phyloP scores from a whole-genome alignment of 768 basidiomycete species.

The Paxillus involutus region DNA sequence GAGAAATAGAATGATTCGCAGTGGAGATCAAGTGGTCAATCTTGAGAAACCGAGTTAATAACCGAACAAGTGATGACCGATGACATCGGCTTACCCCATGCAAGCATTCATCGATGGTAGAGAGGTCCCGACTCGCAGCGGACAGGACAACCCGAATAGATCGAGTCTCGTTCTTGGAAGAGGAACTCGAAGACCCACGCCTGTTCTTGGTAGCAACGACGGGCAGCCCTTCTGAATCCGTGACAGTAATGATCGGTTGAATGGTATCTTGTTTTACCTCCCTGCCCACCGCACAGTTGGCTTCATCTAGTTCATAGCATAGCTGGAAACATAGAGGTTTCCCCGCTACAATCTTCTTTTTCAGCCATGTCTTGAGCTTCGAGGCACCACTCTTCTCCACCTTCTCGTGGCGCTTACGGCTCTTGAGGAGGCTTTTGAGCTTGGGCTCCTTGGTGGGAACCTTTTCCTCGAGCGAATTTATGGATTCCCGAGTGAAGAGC shows the following conservation, averaged over 20 bases:
- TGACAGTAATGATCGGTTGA: slow-evolving; percentile 19
- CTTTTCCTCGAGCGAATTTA: slow-evolving; percentile 23
- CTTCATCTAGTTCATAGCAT: slow-evolving; percentile 41
- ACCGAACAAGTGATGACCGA: slow-evolving; percentile 7
- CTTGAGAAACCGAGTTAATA: slow-evolving; percentile 29
- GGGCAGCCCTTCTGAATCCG: slow-evolving; percentile 21
- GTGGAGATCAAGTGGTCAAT: slow-evolving; percentile 56
- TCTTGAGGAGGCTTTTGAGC: slow-evolving; percentile 43
- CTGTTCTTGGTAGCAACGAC: slow-evolving; percentile 1
- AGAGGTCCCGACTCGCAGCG: slow-evolving; percentile 56
- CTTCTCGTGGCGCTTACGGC: slow-evolving; percentile 37
- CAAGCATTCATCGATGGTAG: slow-evolving; percentile 52
- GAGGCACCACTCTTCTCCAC: slow-evolving; percentile 39
- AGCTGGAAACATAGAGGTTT: slow-evolving; percentile 39
- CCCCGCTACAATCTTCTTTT: slow-evolving; percentile 50
- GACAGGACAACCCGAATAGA: slow-evolving; percentile 50
- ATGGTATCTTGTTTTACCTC: slow-evolving; percentile 29
- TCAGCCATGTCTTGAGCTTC: slow-evolving; percentile 63
- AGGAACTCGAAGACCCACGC: slow-evolving; percentile 10
- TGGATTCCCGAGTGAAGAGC: slow-evolving; percentile 24
- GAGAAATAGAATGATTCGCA: slow-evolving; percentile 54
- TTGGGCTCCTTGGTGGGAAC: slow-evolving; percentile 32
- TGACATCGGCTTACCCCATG: slow-evolving; percentile 42
- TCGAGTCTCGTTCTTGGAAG: slow-evolving; percentile 39
- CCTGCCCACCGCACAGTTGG: slow-evolving; percentile 39